Base-by-base conservation (phyloP, 1,284 basidiomycete species). In the Moesziomyces sp. region DNA sequence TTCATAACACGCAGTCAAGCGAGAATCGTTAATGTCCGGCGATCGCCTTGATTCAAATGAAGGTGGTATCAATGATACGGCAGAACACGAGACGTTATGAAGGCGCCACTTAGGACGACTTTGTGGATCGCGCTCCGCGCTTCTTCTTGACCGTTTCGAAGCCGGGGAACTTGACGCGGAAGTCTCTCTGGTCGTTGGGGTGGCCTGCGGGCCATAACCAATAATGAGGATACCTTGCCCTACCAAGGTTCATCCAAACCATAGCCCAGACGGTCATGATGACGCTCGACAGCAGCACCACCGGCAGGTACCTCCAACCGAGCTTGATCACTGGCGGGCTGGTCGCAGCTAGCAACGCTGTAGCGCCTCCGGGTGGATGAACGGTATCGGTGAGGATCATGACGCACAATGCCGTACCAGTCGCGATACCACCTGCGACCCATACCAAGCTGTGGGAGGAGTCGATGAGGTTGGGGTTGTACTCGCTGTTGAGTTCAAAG, bases 171-270 rank as follows among this genome's bases (percentile, higher is more conserved):
- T 53, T 66, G 54, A 62, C 46, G 11, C 52, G 38, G 40, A 72
- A 62, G 18, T 62, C 47, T 46, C 62, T 46, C 28, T 52, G 52
- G 33, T 62, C 56, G 18, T 55, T 44, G 11, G 58, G 45, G 49
- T 66, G 58, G 7, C 58, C 69, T 0, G n/a, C 23, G 5, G 62
- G 61, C 59, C 59, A 63, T 38, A 66, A 57, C 72, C 72, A 74
- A 50, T 56, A 70, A 18, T 53, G 52, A 3, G 68, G 73, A 28
- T 70, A 71, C 5, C 43, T 57, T 0, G 60, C 54, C 6, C 74
- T 52, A 0, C 71, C 76, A 19, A 74, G 44, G 14, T 76, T 78
- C 67, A 76, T 76, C 74, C 74, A 78, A 2, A 76, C 24, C 58
- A 76, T 59, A 7, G 67, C 66, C 76, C 76, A 78, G 0, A 46